Percentiles rank a stretch among this genome's conserved stretches.
phyloP scores from a whole-genome alignment of 805 yeast genomes.

The Candida gorgasii region DNA sequence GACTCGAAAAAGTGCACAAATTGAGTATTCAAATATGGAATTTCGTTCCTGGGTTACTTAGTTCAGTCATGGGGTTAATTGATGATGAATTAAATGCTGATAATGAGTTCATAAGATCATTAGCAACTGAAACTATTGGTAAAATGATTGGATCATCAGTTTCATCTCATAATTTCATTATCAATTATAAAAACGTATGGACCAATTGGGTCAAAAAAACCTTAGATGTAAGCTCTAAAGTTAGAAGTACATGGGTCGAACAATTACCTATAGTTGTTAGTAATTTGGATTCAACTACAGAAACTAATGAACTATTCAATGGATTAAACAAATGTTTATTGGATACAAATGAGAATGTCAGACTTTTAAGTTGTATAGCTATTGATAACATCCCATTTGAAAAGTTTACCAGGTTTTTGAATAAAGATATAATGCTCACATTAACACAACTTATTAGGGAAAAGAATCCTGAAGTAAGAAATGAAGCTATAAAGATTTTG shows the following conservation, averaged over 20 bases:
- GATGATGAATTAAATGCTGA: conserved; percentile 81
- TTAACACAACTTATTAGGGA: conserved; percentile 71
- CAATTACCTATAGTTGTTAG: conserved; percentile 50
- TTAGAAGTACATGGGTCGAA: conserved; percentile 71
- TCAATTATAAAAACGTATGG: conserved; percentile 62
- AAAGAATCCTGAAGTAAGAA: conserved; percentile 63
- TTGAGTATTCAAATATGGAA: conserved; percentile 72
- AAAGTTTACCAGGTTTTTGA: conserved; percentile 51
- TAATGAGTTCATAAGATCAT: conserved; percentile 55
- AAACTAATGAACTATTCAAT: conserved; percentile 32
- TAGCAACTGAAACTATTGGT: conserved; percentile 77
- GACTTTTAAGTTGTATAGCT: conserved; percentile 59
- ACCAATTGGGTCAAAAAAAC: conserved; percentile 72
- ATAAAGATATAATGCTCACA: conserved; percentile 49
- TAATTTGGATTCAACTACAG: conserved; percentile 30
- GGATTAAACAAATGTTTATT: conserved; percentile 69
- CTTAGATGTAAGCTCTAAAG: conserved; percentile 63
- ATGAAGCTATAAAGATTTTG: conserved; percentile 53
- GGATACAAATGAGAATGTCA: conserved; percentile 74
- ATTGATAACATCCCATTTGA: conserved; percentile 48
- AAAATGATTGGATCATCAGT: conserved; percentile 45
- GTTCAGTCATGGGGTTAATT: conserved; percentile 73
- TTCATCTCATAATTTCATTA: conserved; percentile 41
- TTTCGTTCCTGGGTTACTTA: conserved; percentile 69
- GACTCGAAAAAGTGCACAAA: conserved; percentile 61